Evolutionary conservation across 352 stramenopile genomes (phyloP), one percentile per base, ranked within the genome.

Genomic region (Phytophthora palmivora): DNA sequence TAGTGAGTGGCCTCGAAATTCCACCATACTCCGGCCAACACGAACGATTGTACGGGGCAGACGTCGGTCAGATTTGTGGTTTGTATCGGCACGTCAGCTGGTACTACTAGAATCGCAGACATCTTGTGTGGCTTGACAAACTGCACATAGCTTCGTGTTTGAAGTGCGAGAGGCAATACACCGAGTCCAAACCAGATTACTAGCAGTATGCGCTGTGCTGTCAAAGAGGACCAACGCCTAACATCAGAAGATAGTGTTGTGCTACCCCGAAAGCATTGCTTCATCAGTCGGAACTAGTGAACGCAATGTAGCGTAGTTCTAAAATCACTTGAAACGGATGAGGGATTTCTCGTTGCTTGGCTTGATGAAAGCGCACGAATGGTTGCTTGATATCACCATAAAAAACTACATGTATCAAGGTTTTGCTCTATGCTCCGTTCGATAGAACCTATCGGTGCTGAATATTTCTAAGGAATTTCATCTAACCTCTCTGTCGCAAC

Each of bases 101-200:
- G 48, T 0, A 65, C 33, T 3, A 70, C 38, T 19, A 70, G 56
- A 7, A 28, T 37, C 22, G 50, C 28, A 11, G 33, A 32, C 26
- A 70, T 65, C 24, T 65, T 56, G 46, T 70, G 61, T 6, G 47
- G 61, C 12, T 41, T 59, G 33, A 54, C 61, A n/a, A 70, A 49
- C 33, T 65, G 36, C 11, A 60, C 2, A n/a, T 56, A 70, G 15
- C 54, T 70, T 46, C 46, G 28, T 4, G 47, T 28, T 15, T 70
- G 61, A 4, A 70, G 24, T 18, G 42, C 10, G 11, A 63, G 30
- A 3, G 61, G 61, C 3, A 53, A 16, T 4, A 64, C 34, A 7
- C 63, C 53, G 18, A 51, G 1, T 4, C 15, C 16, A 10, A 47
- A 28, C 50, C 37, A 41, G 6, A 43, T 21, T 28, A 21, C 3